These are phyloP conservation scores for Pyrenochaeta sp. DNA, from an alignment of 2,329 filamentous ascomycete species.

Conservation along the genomic window DNA sequence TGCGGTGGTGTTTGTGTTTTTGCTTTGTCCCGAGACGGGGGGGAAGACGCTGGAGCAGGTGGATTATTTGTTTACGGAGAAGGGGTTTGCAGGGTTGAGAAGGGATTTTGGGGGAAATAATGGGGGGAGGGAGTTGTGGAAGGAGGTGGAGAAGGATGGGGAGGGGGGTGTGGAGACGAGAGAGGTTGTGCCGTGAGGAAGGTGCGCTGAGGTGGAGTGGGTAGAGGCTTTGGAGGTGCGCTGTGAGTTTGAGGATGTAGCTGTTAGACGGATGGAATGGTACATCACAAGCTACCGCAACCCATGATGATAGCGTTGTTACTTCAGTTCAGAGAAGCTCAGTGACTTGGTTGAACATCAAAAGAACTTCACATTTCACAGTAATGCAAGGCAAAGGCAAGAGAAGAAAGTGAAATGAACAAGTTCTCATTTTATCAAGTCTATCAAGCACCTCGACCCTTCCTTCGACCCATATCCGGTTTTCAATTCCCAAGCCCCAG, in stretches of 20 bases:
- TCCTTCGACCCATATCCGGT: background rate
- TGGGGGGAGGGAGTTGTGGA: slow-evolving; percentile 1
- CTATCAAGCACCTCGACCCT: background rate
- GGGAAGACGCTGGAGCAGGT: slow-evolving; percentile 13
- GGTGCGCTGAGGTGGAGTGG: background rate
- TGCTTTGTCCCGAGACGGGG: slow-evolving; percentile 15
- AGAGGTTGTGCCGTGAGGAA: background rate
- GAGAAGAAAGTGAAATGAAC: background rate
- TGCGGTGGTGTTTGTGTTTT: slow-evolving; percentile 12
- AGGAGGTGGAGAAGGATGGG: slow-evolving; percentile 6
- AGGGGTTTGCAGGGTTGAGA: slow-evolving; percentile 12
- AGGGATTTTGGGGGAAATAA: slow-evolving; percentile 4
- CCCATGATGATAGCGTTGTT: too few relatives aligned
- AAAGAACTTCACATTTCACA: too few relatives aligned
- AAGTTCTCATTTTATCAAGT: background rate
- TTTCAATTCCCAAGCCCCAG: background rate
- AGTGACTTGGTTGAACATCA: too few relatives aligned
- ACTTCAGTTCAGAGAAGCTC: too few relatives aligned
- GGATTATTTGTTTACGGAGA: slow-evolving; percentile 9
- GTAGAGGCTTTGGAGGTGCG: too few relatives aligned
- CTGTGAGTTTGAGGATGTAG: too few relatives aligned
- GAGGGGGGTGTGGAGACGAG: background rate
- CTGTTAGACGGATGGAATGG: too few relatives aligned
- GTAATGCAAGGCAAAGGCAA: too few relatives aligned
- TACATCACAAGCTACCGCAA: too few relatives aligned